A percentile compares a stretch with the other conserved stretches of the same genome.
Conservation (phyloP, 2,329 filamentous ascomycete genomes). For the Cladosporium colombiae region DNA sequence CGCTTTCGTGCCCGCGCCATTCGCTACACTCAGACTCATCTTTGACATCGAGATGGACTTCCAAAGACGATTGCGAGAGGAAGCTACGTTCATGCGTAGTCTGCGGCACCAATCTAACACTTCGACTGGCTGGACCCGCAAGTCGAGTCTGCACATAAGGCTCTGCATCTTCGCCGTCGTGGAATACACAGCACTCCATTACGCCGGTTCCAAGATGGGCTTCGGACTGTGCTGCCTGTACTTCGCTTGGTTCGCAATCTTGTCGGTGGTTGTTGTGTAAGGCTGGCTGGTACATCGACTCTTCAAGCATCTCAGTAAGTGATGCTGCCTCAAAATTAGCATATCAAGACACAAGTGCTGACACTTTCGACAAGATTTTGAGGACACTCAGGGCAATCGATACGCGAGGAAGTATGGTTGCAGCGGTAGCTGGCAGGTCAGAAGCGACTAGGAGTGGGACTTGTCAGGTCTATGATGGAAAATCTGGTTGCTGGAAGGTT, state of each 20-base stretch:
- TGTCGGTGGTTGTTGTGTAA: background rate
- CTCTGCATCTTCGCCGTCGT: background rate
- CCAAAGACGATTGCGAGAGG: background rate
- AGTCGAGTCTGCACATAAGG: background rate
- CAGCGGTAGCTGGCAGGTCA: background rate
- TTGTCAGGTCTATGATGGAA: background rate
- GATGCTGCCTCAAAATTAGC: background rate
- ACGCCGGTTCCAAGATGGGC: background rate
- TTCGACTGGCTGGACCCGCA: background rate
- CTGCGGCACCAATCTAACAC: background rate
- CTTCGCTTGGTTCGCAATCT: background rate
- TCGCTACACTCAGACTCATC: background rate
- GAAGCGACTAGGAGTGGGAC: background rate
- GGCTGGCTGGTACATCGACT: background rate
- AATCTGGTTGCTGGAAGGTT: background rate
- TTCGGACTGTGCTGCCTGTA: background rate
- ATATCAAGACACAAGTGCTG: background rate
- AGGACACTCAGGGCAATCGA: background rate
- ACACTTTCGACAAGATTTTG: background rate
- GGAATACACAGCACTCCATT: background rate
- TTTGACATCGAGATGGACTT: background rate
- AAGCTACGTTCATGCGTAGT: background rate
- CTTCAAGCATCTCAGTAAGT: background rate
- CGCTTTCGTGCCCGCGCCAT: background rate
- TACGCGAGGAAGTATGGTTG: background rate